These are phyloP conservation scores for Fragilariopsis cylindrus DNA, from an alignment of 108 stramenopile species.

Conservation along the genomic window DNA sequence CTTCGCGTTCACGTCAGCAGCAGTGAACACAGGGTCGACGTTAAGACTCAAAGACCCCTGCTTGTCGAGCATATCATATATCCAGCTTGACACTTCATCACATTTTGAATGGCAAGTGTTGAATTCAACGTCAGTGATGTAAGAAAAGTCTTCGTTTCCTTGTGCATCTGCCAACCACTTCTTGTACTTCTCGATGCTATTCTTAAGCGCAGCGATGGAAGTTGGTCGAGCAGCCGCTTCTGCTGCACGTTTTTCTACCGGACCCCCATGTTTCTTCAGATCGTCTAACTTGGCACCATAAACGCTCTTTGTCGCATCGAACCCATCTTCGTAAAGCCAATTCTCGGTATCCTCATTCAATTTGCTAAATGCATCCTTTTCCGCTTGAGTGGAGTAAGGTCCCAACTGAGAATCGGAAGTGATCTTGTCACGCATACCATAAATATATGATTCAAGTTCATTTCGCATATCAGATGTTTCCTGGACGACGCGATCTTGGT, in stretches of 20 bases:
- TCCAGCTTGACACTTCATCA: slow-evolving; percentile 84
- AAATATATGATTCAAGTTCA: slow-evolving; percentile 98
- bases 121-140: slow-evolving; percentile 92
- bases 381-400: slow-evolving; percentile 80
- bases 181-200: slow-evolving; percentile 82
- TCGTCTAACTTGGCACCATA: slow-evolving; percentile 88
- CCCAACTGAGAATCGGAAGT: slow-evolving; percentile 76
- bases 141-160: slow-evolving; percentile 79
- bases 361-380: slow-evolving; percentile 68
- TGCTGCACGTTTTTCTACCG: slow-evolving; percentile 82
- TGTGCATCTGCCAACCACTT: slow-evolving; percentile 78
- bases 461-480: slow-evolving; percentile 98
- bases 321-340: slow-evolving; percentile 99
- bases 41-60: slow-evolving; percentile 73
- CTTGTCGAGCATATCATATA: slow-evolving; percentile 91
- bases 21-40: slow-evolving; percentile 83
- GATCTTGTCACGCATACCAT: slow-evolving; percentile 96
- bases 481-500: slow-evolving; percentile 86
- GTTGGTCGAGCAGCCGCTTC: slow-evolving; percentile 77
- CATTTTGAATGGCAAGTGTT: slow-evolving; percentile 67
- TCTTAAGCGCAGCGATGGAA: slow-evolving; percentile 72
- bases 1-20: slow-evolving; percentile 69
- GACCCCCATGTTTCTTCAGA: slow-evolving; percentile 83
- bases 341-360: slow-evolving; percentile 86
- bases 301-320: slow-evolving; percentile 92